Evolutionary conservation across 495 filamentous ascomycete genomes (phyloP).

Genomic region (Umbilicaria muhlenbergii): DNA sequence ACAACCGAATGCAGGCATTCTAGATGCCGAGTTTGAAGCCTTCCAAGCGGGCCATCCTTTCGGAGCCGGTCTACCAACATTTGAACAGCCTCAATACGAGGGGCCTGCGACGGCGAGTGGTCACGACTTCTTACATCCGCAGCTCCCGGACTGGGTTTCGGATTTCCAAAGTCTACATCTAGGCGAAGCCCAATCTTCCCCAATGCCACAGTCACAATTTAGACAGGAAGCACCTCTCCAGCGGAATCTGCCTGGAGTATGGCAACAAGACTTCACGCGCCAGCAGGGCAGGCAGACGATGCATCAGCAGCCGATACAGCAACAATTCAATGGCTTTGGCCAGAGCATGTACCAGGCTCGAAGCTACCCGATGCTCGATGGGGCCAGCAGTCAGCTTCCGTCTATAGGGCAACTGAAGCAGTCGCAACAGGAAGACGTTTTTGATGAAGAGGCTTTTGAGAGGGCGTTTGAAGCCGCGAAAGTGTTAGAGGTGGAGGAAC

Average conservation of each 20-base stretch:
- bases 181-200: slow-evolving; percentile 18
- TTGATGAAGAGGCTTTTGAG: slow-evolving; percentile 50
- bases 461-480: slow-evolving; percentile 37
- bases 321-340: slow-evolving; percentile 9
- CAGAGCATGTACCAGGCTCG: neutral
- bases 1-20: slow-evolving; percentile 32
- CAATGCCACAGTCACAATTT: slow-evolving; percentile 20
- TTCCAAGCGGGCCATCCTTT: slow-evolving; percentile 44
- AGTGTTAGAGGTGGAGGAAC: slow-evolving; percentile 12
- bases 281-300: slow-evolving; percentile 22
- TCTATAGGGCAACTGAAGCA: slow-evolving; percentile 15
- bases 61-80: slow-evolving; percentile 11
- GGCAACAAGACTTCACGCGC: slow-evolving; percentile 39
- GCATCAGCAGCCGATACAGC: slow-evolving; percentile 8
- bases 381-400: neutral
- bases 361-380: too few relatives aligned
- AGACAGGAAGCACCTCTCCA: slow-evolving; percentile 18
- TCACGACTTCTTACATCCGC: slow-evolving; percentile 6
- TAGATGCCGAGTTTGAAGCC: slow-evolving; percentile 56
- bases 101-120: slow-evolving; percentile 10
- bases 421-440: slow-evolving; percentile 16
- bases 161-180: slow-evolving; percentile 36
- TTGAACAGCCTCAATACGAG: slow-evolving; percentile 1
- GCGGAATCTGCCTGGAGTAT: slow-evolving; percentile 20
- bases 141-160: slow-evolving; percentile 25